A percentile compares a stretch with the other conserved stretches of the same genome.
Conservation (phyloP, 2,329 filamentous ascomycete genomes). For the Rosellinia necatrix region DNA sequence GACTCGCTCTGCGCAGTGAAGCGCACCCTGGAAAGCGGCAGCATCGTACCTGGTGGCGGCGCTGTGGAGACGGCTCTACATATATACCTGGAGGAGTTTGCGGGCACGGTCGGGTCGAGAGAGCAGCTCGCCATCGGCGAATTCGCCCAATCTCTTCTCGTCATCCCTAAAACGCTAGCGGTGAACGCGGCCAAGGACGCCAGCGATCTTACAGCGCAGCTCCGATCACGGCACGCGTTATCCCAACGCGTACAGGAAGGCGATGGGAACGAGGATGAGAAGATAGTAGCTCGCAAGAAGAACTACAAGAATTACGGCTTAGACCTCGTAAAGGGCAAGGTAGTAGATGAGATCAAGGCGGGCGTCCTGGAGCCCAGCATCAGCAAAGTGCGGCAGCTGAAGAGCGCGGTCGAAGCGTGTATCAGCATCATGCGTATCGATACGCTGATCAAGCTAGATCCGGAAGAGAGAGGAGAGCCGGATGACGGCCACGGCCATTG, state of each 20-base stretch:
- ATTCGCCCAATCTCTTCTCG: slow-evolving; percentile 91
- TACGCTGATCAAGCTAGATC: slow-evolving; percentile 97
- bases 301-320: slow-evolving; percentile 98
- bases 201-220: slow-evolving; percentile 91
- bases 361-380: slow-evolving; percentile 96
- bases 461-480: slow-evolving; percentile 73
- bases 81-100: slow-evolving; percentile 99
- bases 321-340: slow-evolving; percentile 85
- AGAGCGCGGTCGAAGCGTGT: slow-evolving; percentile 97
- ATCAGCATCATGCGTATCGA: slow-evolving; percentile 99
- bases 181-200: slow-evolving; percentile 97
- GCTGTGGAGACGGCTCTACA: slow-evolving; percentile 98
- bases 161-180: slow-evolving; percentile 94
- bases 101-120: slow-evolving; percentile 92
- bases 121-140: slow-evolving; percentile 98
- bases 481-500: slow-evolving; percentile 90
- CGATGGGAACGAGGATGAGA: slow-evolving; percentile 84
- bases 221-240: slow-evolving; percentile 90
- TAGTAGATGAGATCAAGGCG: slow-evolving; percentile 91
- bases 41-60: slow-evolving; percentile 93
- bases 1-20: slow-evolving; percentile 97
- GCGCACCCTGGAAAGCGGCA: slow-evolving; percentile 93
- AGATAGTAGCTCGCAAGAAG: slow-evolving; percentile 89
- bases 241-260: slow-evolving; percentile 89
- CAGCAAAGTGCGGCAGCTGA: slow-evolving; percentile 97